Evolutionary conservation across 2,329 filamentous ascomycete genomes (phyloP), one percentile per base, ranked within the genome.

Genomic region (Myriosclerotinia duriaeana): DNA sequence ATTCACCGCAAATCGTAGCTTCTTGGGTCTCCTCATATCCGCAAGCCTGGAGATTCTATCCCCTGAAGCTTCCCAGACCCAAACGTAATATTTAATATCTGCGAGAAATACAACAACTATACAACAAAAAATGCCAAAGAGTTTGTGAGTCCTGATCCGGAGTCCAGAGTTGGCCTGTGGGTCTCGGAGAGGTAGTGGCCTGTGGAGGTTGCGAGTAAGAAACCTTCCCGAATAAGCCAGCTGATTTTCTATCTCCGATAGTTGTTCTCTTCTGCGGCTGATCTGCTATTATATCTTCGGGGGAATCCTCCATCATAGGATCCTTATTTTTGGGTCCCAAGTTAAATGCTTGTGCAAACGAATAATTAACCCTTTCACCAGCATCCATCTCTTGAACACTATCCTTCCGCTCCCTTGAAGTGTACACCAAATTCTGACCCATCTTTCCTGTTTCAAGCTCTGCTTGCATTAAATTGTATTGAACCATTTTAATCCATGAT

Each of bases 261-360:
- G 12, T 12, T 53, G 50, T 12, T 53, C 6, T 53, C 50, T 53
- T 53, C 50, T 34, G 50, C 50, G 50, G 50, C n/a, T 53, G 50
- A 26, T 53, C 8, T 53, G 20, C 50, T 53, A 53, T 53, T 34
- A 53, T 53, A 53, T 12, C 50, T 53, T 11, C 12, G 50, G 50
- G 50, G 34, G 50, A 53, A 53, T 26, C 30, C 50, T 53, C 50
- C 50, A 53, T 53, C 20, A 9, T 53, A 53, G 22, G n/a, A 53
- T 12, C 50, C 12, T 5, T 12, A 53, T 53, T 53, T 53, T 53
- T 12, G 20, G 50, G 50, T 7, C 50, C 50, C 50, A 53, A 26
- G 5, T 53, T 53, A 7, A 34, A 53, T 12, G 50, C 22, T 53
- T 53, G 50, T 53, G 9, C 22, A 53, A 30, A 53, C 12, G 50